These are phyloP conservation scores for Claviceps sp. DNA, from an alignment of 2,329 filamentous ascomycete genomes.

Conservation along the genomic window DNA sequence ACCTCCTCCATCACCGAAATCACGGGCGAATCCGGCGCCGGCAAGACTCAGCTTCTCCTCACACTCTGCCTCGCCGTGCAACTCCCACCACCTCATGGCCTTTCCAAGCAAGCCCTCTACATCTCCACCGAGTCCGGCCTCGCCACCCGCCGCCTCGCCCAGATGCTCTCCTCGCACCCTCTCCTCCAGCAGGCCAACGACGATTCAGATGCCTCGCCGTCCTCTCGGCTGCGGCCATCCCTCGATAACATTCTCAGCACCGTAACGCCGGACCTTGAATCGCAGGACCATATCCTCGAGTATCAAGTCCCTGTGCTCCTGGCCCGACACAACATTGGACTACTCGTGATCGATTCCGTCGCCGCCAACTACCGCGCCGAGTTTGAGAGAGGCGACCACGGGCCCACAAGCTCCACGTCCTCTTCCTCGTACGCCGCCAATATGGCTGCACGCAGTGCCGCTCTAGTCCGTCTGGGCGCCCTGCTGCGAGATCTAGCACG, in stretches of 20 bases:
- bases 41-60: slow-evolving; percentile 90
- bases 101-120: slow-evolving; percentile 69
- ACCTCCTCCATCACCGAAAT: slow-evolving; percentile 76
- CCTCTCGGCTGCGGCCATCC: slow-evolving; percentile 33
- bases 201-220: slow-evolving; percentile 6
- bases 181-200: slow-evolving; percentile 28
- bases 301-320: slow-evolving; percentile 87
- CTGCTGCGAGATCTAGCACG: slow-evolving; percentile 65
- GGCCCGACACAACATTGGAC: slow-evolving; percentile 58
- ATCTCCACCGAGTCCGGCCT: slow-evolving; percentile 85
- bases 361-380: slow-evolving; percentile 94
- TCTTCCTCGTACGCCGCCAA: slow-evolving; percentile 30
- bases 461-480: slow-evolving; percentile 65
- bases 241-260: slow-evolving; percentile 69
- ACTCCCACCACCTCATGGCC: slow-evolving; percentile 58
- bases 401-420: slow-evolving; percentile 8
- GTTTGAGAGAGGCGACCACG: slow-evolving; percentile 45
- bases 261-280: slow-evolving; percentile 77
- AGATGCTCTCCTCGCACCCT: slow-evolving; percentile 61
- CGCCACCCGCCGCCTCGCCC: slow-evolving; percentile 65
- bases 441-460: slow-evolving; percentile 62
- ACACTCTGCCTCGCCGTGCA: slow-evolving; percentile 75
- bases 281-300: slow-evolving; percentile 85
- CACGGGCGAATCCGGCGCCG: slow-evolving; percentile 82
- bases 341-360: slow-evolving; percentile 81